phyloP scores from a whole-genome alignment of 371 early-diverging fungal species.

The Saksenaea oblongispora region DNA sequence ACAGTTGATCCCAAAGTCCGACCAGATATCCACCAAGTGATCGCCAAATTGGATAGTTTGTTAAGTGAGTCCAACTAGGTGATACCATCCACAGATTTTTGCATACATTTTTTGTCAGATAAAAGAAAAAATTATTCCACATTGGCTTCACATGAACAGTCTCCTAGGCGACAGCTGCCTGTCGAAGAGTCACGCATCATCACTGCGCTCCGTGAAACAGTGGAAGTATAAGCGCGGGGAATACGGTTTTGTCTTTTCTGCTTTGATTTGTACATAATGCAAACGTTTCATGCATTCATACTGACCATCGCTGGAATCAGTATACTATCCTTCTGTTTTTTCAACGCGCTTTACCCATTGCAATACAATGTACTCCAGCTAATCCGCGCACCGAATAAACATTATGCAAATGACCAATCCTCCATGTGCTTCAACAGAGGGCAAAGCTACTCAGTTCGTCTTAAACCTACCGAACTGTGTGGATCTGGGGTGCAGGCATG shows the following conservation, averaged over 20 bases:
- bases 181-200: no score
- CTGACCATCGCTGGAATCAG: not conserved
- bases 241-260: not conserved
- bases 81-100: not conserved
- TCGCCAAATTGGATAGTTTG: not conserved
- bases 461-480: not conserved
- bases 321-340: not conserved
- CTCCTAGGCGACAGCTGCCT: no score
- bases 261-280: not conserved
- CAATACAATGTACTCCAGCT: not conserved
- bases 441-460: not conserved
- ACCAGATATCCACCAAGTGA: slow-evolving; percentile 60
- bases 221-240: no score
- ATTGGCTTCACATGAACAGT: no score
- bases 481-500: not conserved
- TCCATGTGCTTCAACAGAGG: not conserved
- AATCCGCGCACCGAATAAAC: not conserved
- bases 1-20: slow-evolving; percentile 63
- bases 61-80: slow-evolving; percentile 3
- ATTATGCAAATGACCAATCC: not conserved
- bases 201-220: no score
- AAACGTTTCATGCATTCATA: not conserved
- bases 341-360: not conserved
- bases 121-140: not conserved
- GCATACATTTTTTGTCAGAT: no score